Conservation (phyloP, 1,284 basidiomycete genomes). For the Marasmius fiardii region DNA sequence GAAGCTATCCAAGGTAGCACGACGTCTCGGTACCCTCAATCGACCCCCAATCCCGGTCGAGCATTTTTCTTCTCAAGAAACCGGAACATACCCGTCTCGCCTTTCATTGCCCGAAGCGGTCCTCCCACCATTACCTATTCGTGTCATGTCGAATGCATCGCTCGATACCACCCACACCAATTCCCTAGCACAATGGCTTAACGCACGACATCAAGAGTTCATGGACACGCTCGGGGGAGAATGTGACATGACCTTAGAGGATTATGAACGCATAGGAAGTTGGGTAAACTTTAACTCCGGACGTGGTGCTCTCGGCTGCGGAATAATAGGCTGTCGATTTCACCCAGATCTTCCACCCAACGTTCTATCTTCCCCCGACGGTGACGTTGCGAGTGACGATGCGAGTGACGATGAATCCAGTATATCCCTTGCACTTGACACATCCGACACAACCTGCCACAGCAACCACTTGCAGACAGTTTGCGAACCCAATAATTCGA, state of each 20-base stretch:
- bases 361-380: background rate
- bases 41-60: constrained; percentile 1
- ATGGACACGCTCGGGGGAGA: constrained; percentile 19
- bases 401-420: background rate
- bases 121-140: constrained; percentile 1
- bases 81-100: background rate
- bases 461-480: background rate
- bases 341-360: constrained; percentile 5
- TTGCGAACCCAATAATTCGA: too few species aligned
- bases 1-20: constrained; percentile 16
- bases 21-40: constrained; percentile 1
- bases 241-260: constrained; percentile 35
- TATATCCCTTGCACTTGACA: background rate
- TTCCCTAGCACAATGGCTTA: constrained; percentile 38
- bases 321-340: constrained; percentile 10
- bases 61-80: background rate
- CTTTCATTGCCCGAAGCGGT: background rate
- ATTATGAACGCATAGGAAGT: constrained; percentile 46
- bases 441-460: background rate
- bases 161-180: constrained; percentile 30
- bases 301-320: constrained; percentile 5
- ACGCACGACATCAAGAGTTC: constrained; percentile 23
- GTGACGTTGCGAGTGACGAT: background rate
- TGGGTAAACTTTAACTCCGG: constrained; percentile 35
- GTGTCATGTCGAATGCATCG: constrained; percentile 14